Evolutionary conservation across 768 basidiomycete genomes (phyloP).

Genomic region (Hypholoma fasciculare): DNA sequence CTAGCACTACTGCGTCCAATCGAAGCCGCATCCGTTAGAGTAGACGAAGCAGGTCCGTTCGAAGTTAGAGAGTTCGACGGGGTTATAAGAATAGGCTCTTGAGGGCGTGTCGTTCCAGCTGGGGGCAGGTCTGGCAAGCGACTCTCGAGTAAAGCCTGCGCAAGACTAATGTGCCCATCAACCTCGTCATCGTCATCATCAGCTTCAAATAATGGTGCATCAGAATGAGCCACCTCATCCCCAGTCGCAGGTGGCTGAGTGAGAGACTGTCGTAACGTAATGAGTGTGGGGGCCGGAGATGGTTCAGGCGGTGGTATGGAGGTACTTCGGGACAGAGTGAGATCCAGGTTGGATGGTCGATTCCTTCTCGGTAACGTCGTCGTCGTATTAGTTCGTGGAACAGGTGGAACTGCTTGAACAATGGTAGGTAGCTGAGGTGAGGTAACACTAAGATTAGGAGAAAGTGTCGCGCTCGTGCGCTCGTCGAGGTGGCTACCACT

Average conservation of each 20-base stretch:
- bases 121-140: conserved; percentile 76
- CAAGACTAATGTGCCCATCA: conserved; percentile 69
- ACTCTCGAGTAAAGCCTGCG: conserved; percentile 76
- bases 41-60: conserved; percentile 47
- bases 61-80: conserved; percentile 40
- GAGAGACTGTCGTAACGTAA: conserved; percentile 67
- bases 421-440: conserved; percentile 24
- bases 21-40: conserved; percentile 42
- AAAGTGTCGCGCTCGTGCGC: conserved; percentile 65
- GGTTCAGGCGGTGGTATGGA: conserved; percentile 45
- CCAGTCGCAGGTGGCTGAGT: conserved; percentile 43
- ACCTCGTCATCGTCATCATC: conserved; percentile 65
- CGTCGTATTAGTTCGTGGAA: conserved; percentile 29
- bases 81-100: conserved; percentile 67
- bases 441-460: conserved; percentile 28
- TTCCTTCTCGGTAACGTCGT: conserved; percentile 38
- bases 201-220: conserved; percentile 41
- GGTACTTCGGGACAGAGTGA: conserved; percentile 42
- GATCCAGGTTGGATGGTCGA: conserved; percentile 71
- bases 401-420: conserved; percentile 21
- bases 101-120: conserved; percentile 59
- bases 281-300: conserved; percentile 61
- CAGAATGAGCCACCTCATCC: conserved; percentile 27
- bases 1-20: conserved; percentile 20
- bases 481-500: conserved; percentile 85